These are phyloP conservation scores for Boletus mariae DNA, from an alignment of 1,284 basidiomycete species.

Conservation along the genomic window DNA sequence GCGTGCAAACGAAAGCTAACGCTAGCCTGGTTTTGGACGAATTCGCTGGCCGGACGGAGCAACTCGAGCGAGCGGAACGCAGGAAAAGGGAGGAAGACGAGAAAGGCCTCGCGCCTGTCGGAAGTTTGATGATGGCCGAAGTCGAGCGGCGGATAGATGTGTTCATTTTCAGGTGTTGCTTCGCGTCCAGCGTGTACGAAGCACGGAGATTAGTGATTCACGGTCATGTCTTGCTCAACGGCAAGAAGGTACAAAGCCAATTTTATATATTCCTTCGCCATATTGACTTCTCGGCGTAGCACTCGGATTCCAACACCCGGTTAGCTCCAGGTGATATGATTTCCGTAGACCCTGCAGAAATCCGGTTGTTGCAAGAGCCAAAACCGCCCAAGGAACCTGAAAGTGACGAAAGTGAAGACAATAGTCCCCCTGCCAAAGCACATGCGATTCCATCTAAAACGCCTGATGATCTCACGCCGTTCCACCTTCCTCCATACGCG, in stretches of 20 bases:
- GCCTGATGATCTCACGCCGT: constrained; percentile 54
- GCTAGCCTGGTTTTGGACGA: constrained; percentile 47
- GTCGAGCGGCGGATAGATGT: constrained; percentile 95
- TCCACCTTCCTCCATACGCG: constrained; percentile 85
- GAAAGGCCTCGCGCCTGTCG: constrained; percentile 73
- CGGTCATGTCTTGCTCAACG: constrained; percentile 88
- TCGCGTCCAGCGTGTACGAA: constrained; percentile 88
- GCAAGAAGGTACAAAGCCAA: constrained; percentile 62
- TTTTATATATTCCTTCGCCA: constrained; percentile 1
- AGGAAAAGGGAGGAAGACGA: constrained; percentile 51
- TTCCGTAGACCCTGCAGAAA: constrained; percentile 78
- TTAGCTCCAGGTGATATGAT: constrained; percentile 94
- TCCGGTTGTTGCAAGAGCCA: constrained; percentile 67
- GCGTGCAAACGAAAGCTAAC: constrained; percentile 37
- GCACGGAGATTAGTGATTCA: constrained; percentile 85
- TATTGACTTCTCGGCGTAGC: constrained; percentile 41
- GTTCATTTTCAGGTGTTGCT: constrained; percentile 88
- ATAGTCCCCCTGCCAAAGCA: background rate
- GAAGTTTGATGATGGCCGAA: constrained; percentile 88
- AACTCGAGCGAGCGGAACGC: constrained; percentile 45
- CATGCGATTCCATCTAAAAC: constrained; percentile 9
- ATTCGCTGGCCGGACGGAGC: constrained; percentile 53
- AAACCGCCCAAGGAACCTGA: constrained; percentile 20
- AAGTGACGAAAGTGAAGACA: constrained; percentile 9
- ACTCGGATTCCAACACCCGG: constrained; percentile 83